Percentiles rank a stretch among this genome's conserved stretches.
These are phyloP conservation scores for Pleurotus djamor DNA, from an alignment of 768 basidiomycete species.

Conservation along the genomic window DNA sequence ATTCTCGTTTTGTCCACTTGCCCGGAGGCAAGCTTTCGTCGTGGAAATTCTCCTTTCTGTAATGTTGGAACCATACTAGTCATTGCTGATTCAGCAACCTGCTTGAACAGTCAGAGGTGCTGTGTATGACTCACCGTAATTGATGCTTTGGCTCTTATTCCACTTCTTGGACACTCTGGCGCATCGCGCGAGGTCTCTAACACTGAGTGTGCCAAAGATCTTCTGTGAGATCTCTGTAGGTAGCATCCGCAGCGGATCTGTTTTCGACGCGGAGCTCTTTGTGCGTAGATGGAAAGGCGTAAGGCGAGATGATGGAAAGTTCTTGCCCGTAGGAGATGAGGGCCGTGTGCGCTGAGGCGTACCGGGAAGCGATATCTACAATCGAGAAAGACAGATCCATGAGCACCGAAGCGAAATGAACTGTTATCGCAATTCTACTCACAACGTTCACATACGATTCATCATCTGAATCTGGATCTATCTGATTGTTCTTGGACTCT, in stretches of 20 bases:
- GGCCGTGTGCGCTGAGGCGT: conserved; percentile 68
- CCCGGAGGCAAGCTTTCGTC: conserved; percentile 75
- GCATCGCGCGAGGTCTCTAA: conserved; percentile 72
- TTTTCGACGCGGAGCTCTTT: conserved; percentile 21
- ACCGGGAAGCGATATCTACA: conserved; percentile 63
- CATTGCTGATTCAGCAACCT: background rate
- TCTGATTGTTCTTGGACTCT: conserved; percentile 20
- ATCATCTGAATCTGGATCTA: conserved; percentile 54
- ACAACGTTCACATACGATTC: conserved; percentile 76
- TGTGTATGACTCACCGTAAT: conserved; percentile 62
- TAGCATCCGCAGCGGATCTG: conserved; percentile 67
- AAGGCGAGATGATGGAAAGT: conserved; percentile 44
- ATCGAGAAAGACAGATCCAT: conserved; percentile 6
- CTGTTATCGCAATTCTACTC: conserved; percentile 22
- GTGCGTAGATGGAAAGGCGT: conserved; percentile 40
- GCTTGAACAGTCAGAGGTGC: background rate
- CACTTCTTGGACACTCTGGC: conserved; percentile 84
- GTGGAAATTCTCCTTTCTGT: conserved; percentile 84
- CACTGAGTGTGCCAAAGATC: conserved; percentile 63
- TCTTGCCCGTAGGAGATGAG: conserved; percentile 19
- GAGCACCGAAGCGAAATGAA: background rate
- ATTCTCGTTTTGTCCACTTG: conserved; percentile 92
- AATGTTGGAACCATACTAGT: conserved; percentile 92
- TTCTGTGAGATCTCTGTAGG: conserved; percentile 82
- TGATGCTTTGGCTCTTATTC: conserved; percentile 85